Evolutionary conservation across 1,284 basidiomycete species (phyloP), one percentile per base, ranked within the genome.

Genomic region (Sphaerobolus stellatus): DNA sequence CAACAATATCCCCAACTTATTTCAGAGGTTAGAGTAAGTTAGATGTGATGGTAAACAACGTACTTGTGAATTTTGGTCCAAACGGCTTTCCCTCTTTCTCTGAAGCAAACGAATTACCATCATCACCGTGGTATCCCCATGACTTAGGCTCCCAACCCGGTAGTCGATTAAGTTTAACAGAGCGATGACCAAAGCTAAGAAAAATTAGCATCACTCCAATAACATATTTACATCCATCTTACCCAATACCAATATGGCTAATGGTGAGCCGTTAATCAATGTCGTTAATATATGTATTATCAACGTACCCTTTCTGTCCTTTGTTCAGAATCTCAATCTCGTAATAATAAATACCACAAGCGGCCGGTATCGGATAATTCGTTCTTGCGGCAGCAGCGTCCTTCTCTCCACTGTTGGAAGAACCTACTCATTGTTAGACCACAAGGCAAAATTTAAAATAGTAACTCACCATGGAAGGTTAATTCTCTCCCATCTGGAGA

Each of bases 111-210:
- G 84, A 78, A 60, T 79, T 81, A 5, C 94, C 94, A 65, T 94
- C 93, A 66, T 96, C 93, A n/a, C 89, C 92, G 66, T 95, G 91
- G 71, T 93, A 98, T 36, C 92, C 94, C 87, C 90, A 96, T n/a
- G 90, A 93, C 52, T 85, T 81, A 58, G 77, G 75, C 67, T 95
- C 93, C 91, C 92, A 95, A 3, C 94, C 94, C 14, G 94, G 92
- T 31, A 95, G 78, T 50, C 92, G 83, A 25, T 80, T 80, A 49
- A 90, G 71, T 64, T 82, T 82, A 43, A 87, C 84, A 27, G 81
- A 67, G 5, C 66, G 64, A 14, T 68, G 67, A 25, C 77, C 77
- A 62, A 83, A 80, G 1, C 77, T 78, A 48, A 46, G 29, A 29
- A 73, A 31, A 67, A 72, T 28, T 72, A 54, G n/a, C n/a, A 78